phyloP scores from a whole-genome alignment of 495 filamentous ascomycete species.

The Xanthoparmelia taractica region DNA sequence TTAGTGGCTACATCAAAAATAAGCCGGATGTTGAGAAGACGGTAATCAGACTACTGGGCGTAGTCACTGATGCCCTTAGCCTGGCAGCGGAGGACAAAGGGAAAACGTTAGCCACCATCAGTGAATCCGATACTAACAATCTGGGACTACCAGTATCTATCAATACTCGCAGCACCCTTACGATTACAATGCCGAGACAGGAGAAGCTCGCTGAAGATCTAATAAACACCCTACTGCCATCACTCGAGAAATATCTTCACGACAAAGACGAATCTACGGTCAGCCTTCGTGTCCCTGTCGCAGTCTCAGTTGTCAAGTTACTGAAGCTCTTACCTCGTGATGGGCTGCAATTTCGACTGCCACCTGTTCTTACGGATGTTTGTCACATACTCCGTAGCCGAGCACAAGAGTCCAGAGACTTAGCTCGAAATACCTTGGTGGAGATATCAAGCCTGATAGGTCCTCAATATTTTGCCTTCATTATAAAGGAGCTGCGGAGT shows the following conservation, averaged over 20 bases:
- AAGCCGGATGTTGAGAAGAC: constrained; percentile 82
- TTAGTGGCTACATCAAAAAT: constrained; percentile 65
- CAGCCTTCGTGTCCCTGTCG: constrained; percentile 80
- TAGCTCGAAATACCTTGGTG: constrained; percentile 77
- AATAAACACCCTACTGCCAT: constrained; percentile 63
- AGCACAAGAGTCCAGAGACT: constrained; percentile 79
- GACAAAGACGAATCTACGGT: constrained; percentile 90
- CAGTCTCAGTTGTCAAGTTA: constrained; percentile 78
- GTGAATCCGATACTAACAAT: constrained; percentile 12
- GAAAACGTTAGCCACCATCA: constrained; percentile 23
- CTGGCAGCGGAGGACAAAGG: constrained; percentile 43
- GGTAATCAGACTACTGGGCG: constrained; percentile 71
- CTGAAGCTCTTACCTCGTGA: constrained; percentile 67
- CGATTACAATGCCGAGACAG: constrained; percentile 57
- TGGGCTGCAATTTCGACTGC: constrained; percentile 63
- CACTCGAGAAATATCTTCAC: constrained; percentile 71
- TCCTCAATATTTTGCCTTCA: constrained; percentile 74
- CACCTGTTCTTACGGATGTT: constrained; percentile 79
- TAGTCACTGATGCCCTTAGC: constrained; percentile 66
- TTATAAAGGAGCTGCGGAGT: constrained; percentile 82
- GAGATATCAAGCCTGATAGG: constrained; percentile 75
- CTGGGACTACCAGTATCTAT: background rate
- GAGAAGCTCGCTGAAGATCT: constrained; percentile 68
- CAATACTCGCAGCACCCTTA: constrained; percentile 40
- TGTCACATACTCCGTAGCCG: constrained; percentile 86